Evolutionary conservation across 768 basidiomycete genomes (phyloP).

Genomic region (Mrakia frigida): DNA sequence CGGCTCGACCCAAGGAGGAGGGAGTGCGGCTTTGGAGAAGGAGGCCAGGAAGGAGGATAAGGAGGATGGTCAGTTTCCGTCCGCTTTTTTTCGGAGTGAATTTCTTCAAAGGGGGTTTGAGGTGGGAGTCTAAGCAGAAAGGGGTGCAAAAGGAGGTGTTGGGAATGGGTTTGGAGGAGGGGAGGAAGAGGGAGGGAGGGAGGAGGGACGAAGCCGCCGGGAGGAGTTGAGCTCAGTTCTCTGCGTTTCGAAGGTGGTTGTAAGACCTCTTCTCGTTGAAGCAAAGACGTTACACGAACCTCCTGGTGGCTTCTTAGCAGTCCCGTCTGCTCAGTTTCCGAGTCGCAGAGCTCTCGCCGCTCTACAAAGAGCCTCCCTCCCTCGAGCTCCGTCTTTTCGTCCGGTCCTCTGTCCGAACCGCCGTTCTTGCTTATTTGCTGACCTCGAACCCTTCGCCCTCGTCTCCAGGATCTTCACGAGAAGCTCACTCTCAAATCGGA

Average conservation of each 20-base stretch:
- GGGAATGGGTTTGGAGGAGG: no score
- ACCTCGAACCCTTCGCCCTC: background rate
- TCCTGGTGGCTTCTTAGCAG: no score
- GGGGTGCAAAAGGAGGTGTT: no score
- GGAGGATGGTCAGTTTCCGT: background rate
- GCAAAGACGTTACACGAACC: no score
- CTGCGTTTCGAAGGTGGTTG: no score
- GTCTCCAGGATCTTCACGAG: background rate
- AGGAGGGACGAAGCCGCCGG: background rate
- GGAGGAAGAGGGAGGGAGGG: background rate
- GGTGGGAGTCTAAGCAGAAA: no score
- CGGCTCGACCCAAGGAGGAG: conserved; percentile 8
- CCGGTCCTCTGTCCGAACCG: background rate
- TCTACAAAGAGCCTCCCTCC: no score
- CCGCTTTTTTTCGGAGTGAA: background rate
- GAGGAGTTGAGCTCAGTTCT: background rate
- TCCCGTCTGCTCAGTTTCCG: no score
- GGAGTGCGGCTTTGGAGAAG: conserved; percentile 17
- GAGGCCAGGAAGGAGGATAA: conserved; percentile 15
- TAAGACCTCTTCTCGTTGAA: no score
- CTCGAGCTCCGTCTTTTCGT: background rate
- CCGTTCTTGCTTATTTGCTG: background rate
- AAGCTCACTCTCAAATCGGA: conserved; percentile 7
- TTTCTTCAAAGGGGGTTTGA: background rate
- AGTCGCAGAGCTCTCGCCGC: no score